Percentiles rank a stretch among this genome's conserved stretches.
Evolutionary conservation across 371 early-diverging fungal genomes (phyloP).

Genomic region (Sporodiniella umbellata): DNA sequence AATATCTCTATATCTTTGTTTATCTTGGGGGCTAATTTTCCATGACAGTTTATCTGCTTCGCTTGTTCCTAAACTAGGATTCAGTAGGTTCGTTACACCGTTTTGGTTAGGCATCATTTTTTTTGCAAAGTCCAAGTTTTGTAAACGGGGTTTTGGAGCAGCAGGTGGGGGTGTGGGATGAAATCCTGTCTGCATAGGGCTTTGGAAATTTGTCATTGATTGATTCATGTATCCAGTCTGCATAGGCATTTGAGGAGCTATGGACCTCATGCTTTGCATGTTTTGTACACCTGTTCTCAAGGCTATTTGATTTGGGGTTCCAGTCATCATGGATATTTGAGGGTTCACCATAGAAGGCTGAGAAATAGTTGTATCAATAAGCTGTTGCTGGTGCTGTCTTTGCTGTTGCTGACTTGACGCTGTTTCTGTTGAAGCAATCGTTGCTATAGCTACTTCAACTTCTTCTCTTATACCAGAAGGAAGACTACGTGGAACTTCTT

Average conservation of each 20-base stretch:
- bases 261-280: conserved; percentile 7
- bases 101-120: conserved; percentile 53
- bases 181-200: conserved; percentile 24
- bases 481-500: conserved; percentile 45
- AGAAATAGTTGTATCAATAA: conserved; percentile 3
- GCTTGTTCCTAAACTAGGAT: conserved; percentile 21
- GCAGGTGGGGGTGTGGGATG: conserved; percentile 13
- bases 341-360: conserved; percentile 19
- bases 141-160: conserved; percentile 30
- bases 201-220: conserved; percentile 7
- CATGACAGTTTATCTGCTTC: conserved; percentile 45
- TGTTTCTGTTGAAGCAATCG: conserved; percentile 40
- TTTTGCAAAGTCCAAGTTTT: conserved; percentile 42
- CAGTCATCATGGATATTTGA: conserved; percentile 26
- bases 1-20: conserved; percentile 75
- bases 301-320: conserved; percentile 7
- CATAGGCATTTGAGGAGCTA: conserved; percentile 15
- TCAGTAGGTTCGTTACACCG: conserved; percentile 27
- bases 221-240: conserved; percentile 10
- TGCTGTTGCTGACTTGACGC: conserved; percentile 18
- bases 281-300: background rate
- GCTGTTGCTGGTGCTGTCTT: conserved; percentile 20
- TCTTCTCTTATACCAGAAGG: conserved; percentile 44
- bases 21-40: conserved; percentile 82
- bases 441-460: conserved; percentile 48